Conservation (phyloP, 2,329 filamentous ascomycete genomes). For the Thelonectria olida region DNA sequence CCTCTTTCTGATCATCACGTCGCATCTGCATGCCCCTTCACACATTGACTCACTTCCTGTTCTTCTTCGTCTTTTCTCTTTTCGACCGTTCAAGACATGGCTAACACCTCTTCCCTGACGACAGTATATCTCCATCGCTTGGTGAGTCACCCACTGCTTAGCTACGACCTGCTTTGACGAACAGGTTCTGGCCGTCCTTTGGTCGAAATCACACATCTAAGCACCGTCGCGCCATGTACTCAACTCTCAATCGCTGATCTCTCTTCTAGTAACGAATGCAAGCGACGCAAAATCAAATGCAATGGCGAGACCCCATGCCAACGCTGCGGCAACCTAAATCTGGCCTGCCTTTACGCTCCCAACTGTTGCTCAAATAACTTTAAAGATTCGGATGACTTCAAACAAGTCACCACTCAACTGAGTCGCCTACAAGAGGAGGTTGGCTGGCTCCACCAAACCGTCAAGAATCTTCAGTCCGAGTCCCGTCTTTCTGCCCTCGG, state of each 20-base stretch:
- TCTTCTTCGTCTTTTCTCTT: neutral
- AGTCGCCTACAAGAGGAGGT: constrained; percentile 84
- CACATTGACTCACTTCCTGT: neutral
- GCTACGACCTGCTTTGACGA: neutral
- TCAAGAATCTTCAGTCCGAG: constrained; percentile 73
- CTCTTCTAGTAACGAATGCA: constrained; percentile 71
- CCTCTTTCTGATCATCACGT: neutral
- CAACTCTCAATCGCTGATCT: constrained; percentile 9
- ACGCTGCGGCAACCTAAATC: constrained; percentile 73
- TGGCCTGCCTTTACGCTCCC: constrained; percentile 71
- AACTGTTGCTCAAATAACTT: constrained; percentile 80
- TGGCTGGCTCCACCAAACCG: constrained; percentile 75
- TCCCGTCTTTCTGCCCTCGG: constrained; percentile 56
- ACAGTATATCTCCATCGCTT: constrained; percentile 70
- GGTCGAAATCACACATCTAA: neutral
- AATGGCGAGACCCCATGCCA: constrained; percentile 75
- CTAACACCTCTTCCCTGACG: constrained; percentile 27
- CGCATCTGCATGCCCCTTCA: neutral
- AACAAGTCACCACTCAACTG: constrained; percentile 80
- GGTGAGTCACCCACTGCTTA: constrained; percentile 52
- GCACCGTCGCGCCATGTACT: neutral
- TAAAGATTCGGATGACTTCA: constrained; percentile 93
- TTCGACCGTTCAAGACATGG: constrained; percentile 1
- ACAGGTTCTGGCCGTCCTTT: neutral
- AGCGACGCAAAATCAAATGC: constrained; percentile 79